Evolutionary conservation across 371 early-diverging fungal species (phyloP), one percentile per base, ranked within the genome.

Genomic region (Zychaea mexicana): DNA sequence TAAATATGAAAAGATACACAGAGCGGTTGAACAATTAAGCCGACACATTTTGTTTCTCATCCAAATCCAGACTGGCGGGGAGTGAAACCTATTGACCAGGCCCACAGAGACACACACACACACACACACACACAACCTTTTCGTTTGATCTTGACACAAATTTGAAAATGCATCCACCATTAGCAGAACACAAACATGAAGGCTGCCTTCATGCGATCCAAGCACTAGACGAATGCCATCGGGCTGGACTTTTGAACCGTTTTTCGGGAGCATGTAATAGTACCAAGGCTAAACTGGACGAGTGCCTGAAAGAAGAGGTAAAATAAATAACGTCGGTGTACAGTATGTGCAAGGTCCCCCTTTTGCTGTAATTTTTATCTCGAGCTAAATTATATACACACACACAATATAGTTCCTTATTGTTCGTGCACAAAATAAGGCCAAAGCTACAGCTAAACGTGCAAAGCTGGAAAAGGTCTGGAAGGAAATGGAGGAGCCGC

Each of bases 401-500:
- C n/a, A n/a, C n/a, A n/a, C n/a, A 13, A 39, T 52, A 1, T 56
- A 81, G 81, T 81, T 78, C 58, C 64, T 76, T 60, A 66, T 60
- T 15, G 61, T 69, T 45, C 70, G 81, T 54, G 77, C 70, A 10
- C 67, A 66, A 28, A 74, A 81, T 30, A 81, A 78, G 61, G 76
- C 56, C 32, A 72, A 63, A 22, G 54, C 72, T 27, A 62, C 69
- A 24, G 78, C 65, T 24, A 78, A 81, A 52, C 74, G 81, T 57
- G 76, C 72, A 31, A 68, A 55, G 42, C 67, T 81, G 69, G 68
- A 78, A 64, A 64, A 71, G 52, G 73, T 78, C 28, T 81, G 81
- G 81, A 78, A 73, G 59, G 73, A 78, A 27, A 76, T 81, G 67
- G 81, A 81, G 33, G 81, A 81, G 55, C 81, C 81, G 26, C 76